Conservation (phyloP, 495 filamentous ascomycete species). For the Ascodesmis nigricans region DNA sequence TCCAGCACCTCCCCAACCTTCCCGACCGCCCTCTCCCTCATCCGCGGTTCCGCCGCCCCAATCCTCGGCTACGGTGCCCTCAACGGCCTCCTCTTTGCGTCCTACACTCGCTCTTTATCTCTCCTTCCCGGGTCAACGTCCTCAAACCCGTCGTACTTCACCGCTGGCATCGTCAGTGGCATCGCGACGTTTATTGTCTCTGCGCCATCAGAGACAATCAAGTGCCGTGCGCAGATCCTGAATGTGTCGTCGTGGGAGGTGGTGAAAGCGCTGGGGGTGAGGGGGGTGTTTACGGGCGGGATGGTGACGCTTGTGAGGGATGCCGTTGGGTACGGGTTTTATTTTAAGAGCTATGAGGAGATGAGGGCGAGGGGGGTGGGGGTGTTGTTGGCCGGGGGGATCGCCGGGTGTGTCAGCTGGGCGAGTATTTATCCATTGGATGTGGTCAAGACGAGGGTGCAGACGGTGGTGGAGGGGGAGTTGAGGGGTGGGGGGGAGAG, state of each 20-base stretch:
- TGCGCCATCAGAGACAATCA: slow-evolving; percentile 60
- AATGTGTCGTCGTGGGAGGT: slow-evolving; percentile 32
- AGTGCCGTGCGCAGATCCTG: slow-evolving; percentile 62
- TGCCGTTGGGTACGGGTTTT: slow-evolving; percentile 76
- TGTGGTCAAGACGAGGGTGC: slow-evolving; percentile 70
- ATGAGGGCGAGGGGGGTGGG: no score
- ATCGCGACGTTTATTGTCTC: slow-evolving; percentile 61
- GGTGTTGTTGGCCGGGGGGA: slow-evolving; percentile 61
- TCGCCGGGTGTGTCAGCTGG: slow-evolving; percentile 74
- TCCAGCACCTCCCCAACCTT: slow-evolving; percentile 2
- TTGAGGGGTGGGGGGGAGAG: slow-evolving; percentile 21
- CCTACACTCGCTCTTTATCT: slow-evolving; percentile 55
- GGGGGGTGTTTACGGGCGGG: slow-evolving; percentile 58
- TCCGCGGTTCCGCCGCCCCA: slow-evolving; percentile 47
- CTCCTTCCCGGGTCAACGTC: slow-evolving; percentile 27
- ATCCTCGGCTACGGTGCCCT: slow-evolving; percentile 72
- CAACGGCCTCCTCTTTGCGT: slow-evolving; percentile 67
- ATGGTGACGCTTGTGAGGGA: slow-evolving; percentile 58
- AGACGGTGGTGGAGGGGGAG: slow-evolving; percentile 32
- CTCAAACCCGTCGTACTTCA: slow-evolving; percentile 38
- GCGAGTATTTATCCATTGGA: slow-evolving; percentile 70
- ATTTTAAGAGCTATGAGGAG: slow-evolving; percentile 78
- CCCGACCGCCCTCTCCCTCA: slow-evolving; percentile 8
- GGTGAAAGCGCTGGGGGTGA: slow-evolving; percentile 40
- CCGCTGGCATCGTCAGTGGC: slow-evolving; percentile 55